phyloP scores from a whole-genome alignment of 2,329 filamentous ascomycete species.

The Arthrobotrys pseudoclavata region DNA sequence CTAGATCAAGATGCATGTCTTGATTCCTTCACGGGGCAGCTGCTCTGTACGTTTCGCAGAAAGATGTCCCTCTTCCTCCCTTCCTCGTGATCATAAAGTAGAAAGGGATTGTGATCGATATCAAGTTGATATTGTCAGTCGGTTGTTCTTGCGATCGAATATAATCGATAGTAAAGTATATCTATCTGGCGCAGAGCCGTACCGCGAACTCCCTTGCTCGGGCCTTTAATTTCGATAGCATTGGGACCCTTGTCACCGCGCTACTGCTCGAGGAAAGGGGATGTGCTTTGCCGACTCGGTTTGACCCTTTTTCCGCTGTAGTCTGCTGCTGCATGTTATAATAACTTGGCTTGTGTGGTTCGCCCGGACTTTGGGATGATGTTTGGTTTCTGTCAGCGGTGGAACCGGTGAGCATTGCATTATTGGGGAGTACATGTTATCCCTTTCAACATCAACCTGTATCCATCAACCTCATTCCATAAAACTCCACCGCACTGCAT shows the following conservation, averaged over 20 bases:
- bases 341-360: slow-evolving; percentile 50
- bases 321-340: slow-evolving; percentile 61
- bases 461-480: slow-evolving; percentile 32
- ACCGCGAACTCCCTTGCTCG: slow-evolving; percentile 41
- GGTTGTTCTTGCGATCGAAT: slow-evolving; percentile 6
- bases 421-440: neutral
- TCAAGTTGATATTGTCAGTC: neutral
- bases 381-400: slow-evolving; percentile 8
- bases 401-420: neutral
- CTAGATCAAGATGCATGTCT: slow-evolving; percentile 18
- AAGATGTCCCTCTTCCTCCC: neutral
- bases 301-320: slow-evolving; percentile 49
- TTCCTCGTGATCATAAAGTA: neutral
- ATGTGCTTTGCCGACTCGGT: slow-evolving; percentile 51
- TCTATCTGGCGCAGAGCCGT: slow-evolving; percentile 12
- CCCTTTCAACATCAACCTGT: slow-evolving; percentile 18
- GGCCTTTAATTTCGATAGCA: slow-evolving; percentile 59
- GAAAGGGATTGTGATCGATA: neutral
- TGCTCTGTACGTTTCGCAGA: slow-evolving; percentile 14
- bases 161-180: neutral
- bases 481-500: slow-evolving; percentile 17
- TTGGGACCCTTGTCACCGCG: slow-evolving; percentile 30
- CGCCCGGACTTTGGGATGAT: slow-evolving; percentile 51
- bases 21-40: slow-evolving; percentile 13
- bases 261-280: slow-evolving; percentile 20